Base-by-base conservation (phyloP, 2,329 filamentous ascomycete species). In the Calonectria ilicicola region DNA sequence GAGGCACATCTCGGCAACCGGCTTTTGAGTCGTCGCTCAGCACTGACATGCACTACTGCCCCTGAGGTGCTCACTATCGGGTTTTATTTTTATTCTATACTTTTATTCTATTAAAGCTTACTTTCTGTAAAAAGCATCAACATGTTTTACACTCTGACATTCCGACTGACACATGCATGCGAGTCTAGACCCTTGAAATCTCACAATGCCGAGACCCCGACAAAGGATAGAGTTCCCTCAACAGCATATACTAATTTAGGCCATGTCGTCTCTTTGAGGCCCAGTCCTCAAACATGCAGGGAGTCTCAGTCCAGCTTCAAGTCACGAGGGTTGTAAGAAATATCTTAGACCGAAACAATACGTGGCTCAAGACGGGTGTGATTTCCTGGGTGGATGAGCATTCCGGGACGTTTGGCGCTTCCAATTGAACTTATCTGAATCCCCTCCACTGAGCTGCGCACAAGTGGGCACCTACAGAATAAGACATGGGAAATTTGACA, bases 1-100 rank as follows among this genome's bases (percentile, higher is more conserved):
- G 72, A 74, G 72, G 72, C 69, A 72, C 69, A 64, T 49, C 60
- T 74, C 72, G 72, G 72, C 46, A 71, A 67, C 42, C 27, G 56
- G 58, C 26, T 60, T 60, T 9, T 46, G 32, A 56, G 63, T 17
- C 12, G 23, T 17, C 7, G 23, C 29, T 32, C 17, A 64, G 56
- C 46, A 38, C 49, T 38, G n/a, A 60, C 29, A 49, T 60, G 27
- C 32, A 19, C 35, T 60, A 63, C 44, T 35, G 9, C 47, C 42
- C 32, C 29, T 62, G 40, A 63, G 21, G 53, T 35, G 14, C 17
- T 35, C 32, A 35, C 32, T 35, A 35, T 35, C 9, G 5, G 5
- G 5, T 32, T 32, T 21, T 23, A 17, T 23, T 60, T 60, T 40
- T 38, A 21, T 40, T 40, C 26, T 60, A 17, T 40, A 21, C 5